A percentile compares a stretch with the other conserved stretches of the same genome.
Conservation (phyloP, 164 flowering plant species). For the Annona squamosa region DNA sequence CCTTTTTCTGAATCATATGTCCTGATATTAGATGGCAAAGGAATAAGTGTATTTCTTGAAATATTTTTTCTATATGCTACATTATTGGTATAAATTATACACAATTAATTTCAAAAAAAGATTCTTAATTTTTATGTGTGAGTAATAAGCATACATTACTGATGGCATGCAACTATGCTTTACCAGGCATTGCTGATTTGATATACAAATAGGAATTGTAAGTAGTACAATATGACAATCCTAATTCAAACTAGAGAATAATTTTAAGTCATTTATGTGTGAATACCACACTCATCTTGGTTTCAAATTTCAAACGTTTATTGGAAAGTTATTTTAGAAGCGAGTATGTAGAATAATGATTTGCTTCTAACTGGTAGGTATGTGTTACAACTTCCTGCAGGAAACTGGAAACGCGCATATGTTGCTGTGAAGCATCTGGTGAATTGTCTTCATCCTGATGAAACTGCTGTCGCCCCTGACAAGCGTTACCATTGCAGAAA, state of each 20-base stretch:
- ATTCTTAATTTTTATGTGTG: background rate
- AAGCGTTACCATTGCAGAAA: constrained; percentile 15
- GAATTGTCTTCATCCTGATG: constrained; percentile 36
- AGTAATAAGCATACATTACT: background rate
- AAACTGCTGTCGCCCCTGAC: constrained; percentile 15
- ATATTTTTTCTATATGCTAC: background rate
- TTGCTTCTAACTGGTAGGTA: background rate
- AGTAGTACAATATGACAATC: no score
- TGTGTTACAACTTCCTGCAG: constrained; percentile 27
- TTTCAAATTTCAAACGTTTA: background rate
- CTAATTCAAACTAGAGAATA: no score
- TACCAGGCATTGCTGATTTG: background rate
- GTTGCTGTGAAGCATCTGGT: constrained; percentile 56
- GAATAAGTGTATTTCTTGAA: no score
- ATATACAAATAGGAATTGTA: background rate
- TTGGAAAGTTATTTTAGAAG: background rate
- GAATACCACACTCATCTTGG: no score
- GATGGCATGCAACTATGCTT: background rate
- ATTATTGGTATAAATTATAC: no score
- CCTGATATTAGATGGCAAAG: no score
- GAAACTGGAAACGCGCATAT: constrained; percentile 80
- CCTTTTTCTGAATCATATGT: background rate
- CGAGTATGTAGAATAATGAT: background rate
- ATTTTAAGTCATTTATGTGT: no score
- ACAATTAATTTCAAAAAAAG: background rate